These are phyloP conservation scores for Ustilago vetiveriae DNA, from an alignment of 1,284 basidiomycete genomes.

Conservation along the genomic window DNA sequence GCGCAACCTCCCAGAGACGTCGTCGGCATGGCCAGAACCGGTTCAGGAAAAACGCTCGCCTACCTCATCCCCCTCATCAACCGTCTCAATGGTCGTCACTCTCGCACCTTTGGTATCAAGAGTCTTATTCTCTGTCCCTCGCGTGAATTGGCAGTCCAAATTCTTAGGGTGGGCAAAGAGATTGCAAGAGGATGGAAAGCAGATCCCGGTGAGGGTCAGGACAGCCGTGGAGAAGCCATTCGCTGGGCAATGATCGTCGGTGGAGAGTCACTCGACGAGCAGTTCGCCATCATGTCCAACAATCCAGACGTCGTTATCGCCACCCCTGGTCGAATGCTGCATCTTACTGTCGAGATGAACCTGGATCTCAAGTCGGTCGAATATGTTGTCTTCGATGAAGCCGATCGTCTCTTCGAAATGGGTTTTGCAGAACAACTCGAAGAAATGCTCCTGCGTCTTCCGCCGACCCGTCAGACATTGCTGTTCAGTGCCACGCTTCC, in stretches of 20 bases:
- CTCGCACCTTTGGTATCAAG: constrained; percentile 82
- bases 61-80: constrained; percentile 94
- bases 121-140: constrained; percentile 90
- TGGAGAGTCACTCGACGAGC: constrained; percentile 93
- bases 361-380: constrained; percentile 87
- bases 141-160: constrained; percentile 91
- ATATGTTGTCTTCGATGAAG: constrained; percentile 97
- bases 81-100: constrained; percentile 82
- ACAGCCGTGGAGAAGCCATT: constrained; percentile 73
- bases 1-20: constrained; percentile 88
- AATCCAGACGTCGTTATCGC: constrained; percentile 80
- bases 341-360: constrained; percentile 96
- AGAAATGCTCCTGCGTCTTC: constrained; percentile 89
- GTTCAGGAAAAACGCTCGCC: constrained; percentile 96
- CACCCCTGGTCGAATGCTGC: constrained; percentile 94
- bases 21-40: constrained; percentile 97
- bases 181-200: constrained; percentile 75
- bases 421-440: constrained; percentile 91
- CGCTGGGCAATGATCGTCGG: constrained; percentile 96
- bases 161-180: constrained; percentile 93
- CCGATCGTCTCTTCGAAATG: constrained; percentile 96
- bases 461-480: constrained; percentile 85
- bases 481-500: constrained; percentile 97
- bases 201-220: constrained; percentile 69
- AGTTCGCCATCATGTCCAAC: constrained; percentile 92